Evolutionary conservation across 805 yeast genomes (phyloP).

Genomic region (Lipomyces mesembrius): DNA sequence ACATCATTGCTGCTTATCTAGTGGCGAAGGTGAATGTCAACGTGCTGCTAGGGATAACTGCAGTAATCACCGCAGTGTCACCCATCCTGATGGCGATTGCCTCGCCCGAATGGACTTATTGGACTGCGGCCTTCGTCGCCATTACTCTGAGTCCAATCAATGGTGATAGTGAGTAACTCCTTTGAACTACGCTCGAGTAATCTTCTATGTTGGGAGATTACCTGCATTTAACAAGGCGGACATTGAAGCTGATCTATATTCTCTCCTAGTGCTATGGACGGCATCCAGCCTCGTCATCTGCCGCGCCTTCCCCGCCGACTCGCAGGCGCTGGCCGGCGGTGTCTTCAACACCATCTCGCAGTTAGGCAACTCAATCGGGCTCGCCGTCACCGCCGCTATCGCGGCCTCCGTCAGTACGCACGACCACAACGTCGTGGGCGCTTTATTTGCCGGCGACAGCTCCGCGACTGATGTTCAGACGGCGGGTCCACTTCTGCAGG

Average conservation of each 20-base stretch:
- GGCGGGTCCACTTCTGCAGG: constrained; percentile 9
- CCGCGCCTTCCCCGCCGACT: constrained; percentile 11
- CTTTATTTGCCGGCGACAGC: constrained; percentile 6
- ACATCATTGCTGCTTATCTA: constrained; percentile 9
- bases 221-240: constrained; percentile 8
- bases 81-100: constrained; percentile 11
- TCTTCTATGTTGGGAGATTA: constrained; percentile 9
- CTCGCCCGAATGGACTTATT: constrained; percentile 10
- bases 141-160: constrained; percentile 11
- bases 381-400: constrained; percentile 9
- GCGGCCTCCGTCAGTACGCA: constrained; percentile 9
- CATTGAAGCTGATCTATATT: constrained; percentile 4
- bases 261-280: constrained; percentile 12
- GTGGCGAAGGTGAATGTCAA: constrained; percentile 11
- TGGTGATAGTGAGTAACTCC: constrained; percentile 6
- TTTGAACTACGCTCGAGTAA: constrained; percentile 6
- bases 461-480: constrained; percentile 12
- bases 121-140: constrained; percentile 11
- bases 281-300: constrained; percentile 11
- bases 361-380: constrained; percentile 10
- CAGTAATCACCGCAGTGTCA: constrained; percentile 11
- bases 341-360: constrained; percentile 12
- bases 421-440: constrained; percentile 9
- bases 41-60: constrained; percentile 9
- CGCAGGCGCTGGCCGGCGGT: constrained; percentile 12